These are phyloP conservation scores for Nemania sp. DNA, from an alignment of 2,329 filamentous ascomycete species.

Conservation along the genomic window DNA sequence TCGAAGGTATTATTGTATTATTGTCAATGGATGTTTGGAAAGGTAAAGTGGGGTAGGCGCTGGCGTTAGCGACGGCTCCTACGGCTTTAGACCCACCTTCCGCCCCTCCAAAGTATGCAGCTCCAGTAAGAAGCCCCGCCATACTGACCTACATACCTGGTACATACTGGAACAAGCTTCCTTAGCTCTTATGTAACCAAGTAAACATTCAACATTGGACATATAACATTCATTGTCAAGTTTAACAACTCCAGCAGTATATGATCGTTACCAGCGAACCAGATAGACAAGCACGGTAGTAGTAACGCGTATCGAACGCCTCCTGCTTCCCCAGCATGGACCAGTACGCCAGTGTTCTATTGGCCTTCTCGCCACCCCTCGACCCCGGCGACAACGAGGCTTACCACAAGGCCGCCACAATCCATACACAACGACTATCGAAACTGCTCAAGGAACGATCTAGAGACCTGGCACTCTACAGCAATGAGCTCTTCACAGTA, in stretches of 20 bases:
- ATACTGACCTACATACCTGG: too few relatives aligned
- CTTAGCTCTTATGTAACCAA: background rate
- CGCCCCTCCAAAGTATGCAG: too few relatives aligned
- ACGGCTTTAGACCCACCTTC: too few relatives aligned
- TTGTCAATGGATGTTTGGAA: too few relatives aligned
- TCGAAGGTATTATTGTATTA: too few relatives aligned
- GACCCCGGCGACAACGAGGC: constrained; percentile 47
- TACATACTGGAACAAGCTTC: too few relatives aligned
- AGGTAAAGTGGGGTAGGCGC: too few relatives aligned
- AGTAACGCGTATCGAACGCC: background rate
- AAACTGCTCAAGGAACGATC: constrained; percentile 54
- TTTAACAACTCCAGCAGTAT: background rate
- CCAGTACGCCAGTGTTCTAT: constrained; percentile 53
- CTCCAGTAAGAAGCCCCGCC: too few relatives aligned
- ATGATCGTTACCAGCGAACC: background rate
- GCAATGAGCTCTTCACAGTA: constrained; percentile 57
- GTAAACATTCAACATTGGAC: background rate
- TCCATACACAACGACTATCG: constrained; percentile 55
- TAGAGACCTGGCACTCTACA: constrained; percentile 51
- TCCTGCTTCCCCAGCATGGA: constrained; percentile 52
- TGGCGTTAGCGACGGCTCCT: too few relatives aligned
- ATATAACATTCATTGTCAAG: background rate
- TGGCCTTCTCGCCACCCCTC: constrained; percentile 56
- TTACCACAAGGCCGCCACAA: constrained; percentile 57
- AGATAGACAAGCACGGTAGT: too few relatives aligned